phyloP scores from a whole-genome alignment of 306 rosid genomes.

The Hylodesmum podocarpum region DNA sequence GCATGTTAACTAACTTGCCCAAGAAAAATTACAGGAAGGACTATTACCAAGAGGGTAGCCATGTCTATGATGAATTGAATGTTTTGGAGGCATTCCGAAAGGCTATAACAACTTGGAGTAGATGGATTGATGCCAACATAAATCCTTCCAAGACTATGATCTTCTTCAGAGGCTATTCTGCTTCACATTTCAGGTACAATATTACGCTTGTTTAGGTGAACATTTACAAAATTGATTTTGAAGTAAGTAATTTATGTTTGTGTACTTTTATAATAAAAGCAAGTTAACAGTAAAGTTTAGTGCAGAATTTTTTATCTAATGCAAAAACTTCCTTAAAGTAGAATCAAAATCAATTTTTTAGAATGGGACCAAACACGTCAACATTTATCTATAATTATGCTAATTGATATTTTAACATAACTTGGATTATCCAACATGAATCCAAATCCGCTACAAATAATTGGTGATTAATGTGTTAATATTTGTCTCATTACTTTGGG shows the following conservation, averaged over 20 bases:
- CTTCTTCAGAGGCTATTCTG: conserved; percentile 90
- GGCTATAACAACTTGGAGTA: conserved; percentile 90
- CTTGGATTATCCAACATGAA: background rate
- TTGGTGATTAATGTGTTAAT: background rate
- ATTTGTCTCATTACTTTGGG: background rate
- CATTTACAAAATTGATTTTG: background rate
- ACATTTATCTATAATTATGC: background rate
- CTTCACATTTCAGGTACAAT: conserved; percentile 83
- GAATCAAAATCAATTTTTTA: background rate
- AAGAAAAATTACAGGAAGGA: conserved; percentile 57
- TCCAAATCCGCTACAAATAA: background rate
- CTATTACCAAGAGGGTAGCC: conserved; percentile 97
- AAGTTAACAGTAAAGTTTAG: background rate
- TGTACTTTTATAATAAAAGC: background rate
- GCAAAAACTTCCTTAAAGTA: background rate
- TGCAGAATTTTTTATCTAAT: background rate
- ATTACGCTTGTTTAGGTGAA: background rate
- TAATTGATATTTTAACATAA: background rate
- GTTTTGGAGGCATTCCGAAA: conserved; percentile 88
- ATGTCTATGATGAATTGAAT: conserved; percentile 72
- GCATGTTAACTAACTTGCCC: conserved; percentile 11
- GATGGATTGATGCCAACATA: conserved; percentile 83
- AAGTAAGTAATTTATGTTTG: background rate
- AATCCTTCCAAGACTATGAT: conserved; percentile 63
- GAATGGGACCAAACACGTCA: background rate